Conservation (phyloP, 805 yeast genomes). For the Candida pseudofarinosa region DNA sequence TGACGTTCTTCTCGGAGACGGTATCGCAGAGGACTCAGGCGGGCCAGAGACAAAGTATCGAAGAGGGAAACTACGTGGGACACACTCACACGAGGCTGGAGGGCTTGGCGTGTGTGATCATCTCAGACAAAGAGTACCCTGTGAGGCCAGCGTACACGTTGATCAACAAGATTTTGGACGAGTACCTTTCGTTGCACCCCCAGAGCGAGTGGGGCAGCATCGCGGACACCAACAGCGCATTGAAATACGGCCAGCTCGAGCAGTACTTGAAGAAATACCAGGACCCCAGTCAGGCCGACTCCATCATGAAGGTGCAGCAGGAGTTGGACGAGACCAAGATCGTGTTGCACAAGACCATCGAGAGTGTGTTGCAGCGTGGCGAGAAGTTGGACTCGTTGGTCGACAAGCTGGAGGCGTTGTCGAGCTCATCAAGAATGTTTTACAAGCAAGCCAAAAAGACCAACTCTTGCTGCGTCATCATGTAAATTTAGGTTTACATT, state of each 20-base stretch:
- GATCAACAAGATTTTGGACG: conserved; percentile 86
- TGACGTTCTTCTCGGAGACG: conserved; percentile 91
- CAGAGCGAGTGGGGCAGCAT: conserved; percentile 59
- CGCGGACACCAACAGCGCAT: conserved; percentile 40
- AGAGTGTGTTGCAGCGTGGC: conserved; percentile 90
- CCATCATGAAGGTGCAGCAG: conserved; percentile 94
- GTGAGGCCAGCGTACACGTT: conserved; percentile 94
- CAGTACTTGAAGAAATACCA: conserved; percentile 79
- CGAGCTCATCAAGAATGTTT: conserved; percentile 85
- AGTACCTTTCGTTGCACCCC: conserved; percentile 81
- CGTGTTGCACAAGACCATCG: conserved; percentile 92
- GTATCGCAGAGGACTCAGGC: conserved; percentile 82
- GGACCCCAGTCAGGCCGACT: conserved; percentile 96
- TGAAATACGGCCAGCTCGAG: conserved; percentile 59
- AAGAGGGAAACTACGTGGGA: conserved; percentile 86
- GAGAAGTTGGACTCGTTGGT: conserved; percentile 92
- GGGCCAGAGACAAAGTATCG: conserved; percentile 92
- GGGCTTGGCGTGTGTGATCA: conserved; percentile 86
- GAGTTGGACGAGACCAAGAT: conserved; percentile 97
- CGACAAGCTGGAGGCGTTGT: conserved; percentile 90
- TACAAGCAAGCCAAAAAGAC: conserved; percentile 94
- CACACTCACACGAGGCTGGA: conserved; percentile 89
- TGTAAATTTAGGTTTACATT: conserved; percentile 32
- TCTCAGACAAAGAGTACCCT: conserved; percentile 94
- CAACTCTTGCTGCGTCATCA: conserved; percentile 80